phyloP scores from a whole-genome alignment of 768 basidiomycete species.

The Macrolepiota dolichaula region DNA sequence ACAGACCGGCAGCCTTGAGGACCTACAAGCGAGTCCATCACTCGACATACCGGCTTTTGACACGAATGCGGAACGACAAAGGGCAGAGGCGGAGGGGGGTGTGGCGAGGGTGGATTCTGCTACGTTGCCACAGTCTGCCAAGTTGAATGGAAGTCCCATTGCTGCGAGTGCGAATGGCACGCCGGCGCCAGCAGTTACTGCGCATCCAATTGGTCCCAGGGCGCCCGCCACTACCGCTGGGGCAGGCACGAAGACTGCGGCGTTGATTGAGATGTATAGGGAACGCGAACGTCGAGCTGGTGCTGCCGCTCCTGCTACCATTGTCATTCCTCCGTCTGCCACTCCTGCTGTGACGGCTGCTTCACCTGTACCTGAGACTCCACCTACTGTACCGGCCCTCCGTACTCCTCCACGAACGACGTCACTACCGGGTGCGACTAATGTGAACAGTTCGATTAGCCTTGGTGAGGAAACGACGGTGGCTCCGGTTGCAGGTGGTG shows the following conservation, averaged over 20 bases:
- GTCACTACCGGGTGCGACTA: neutral
- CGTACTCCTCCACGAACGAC: conserved; percentile 19
- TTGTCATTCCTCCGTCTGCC: conserved; percentile 25
- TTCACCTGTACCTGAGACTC: conserved; percentile 23
- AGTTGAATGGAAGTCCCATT: neutral
- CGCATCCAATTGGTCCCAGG: conserved; percentile 21
- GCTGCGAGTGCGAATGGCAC: neutral
- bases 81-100: neutral
- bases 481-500: conserved; percentile 13
- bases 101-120: conserved; percentile 1
- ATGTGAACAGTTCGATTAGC: neutral
- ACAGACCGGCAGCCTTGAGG: conserved; percentile 20
- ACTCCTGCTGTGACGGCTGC: conserved; percentile 38
- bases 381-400: conserved; percentile 21
- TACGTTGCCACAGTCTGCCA: neutral
- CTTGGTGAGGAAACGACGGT: neutral
- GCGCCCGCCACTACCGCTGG: neutral
- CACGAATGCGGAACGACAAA: neutral
- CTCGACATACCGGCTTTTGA: conserved; percentile 1
- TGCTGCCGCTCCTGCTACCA: conserved; percentile 17
- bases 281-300: conserved; percentile 56
- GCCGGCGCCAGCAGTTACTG: conserved; percentile 17
- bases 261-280: conserved; percentile 84
- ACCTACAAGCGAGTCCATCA: conserved; percentile 18
- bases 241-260: conserved; percentile 55